phyloP scores from a whole-genome alignment of 1,284 basidiomycete species.

The Athelia psychrophila region DNA sequence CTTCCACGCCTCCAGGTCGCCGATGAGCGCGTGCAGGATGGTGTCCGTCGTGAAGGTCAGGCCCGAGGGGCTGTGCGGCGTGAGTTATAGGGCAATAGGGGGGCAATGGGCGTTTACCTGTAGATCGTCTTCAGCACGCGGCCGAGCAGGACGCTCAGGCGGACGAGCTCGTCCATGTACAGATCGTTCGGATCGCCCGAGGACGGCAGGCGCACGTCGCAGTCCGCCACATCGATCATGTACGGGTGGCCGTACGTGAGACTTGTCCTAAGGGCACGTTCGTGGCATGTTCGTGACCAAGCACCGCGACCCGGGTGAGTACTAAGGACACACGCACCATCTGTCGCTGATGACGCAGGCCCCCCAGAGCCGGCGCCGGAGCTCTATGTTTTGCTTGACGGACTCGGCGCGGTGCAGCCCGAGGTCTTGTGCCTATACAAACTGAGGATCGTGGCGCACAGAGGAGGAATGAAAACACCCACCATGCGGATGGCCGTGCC shows the following conservation, averaged over 20 bases:
- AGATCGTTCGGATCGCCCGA: slow-evolving; percentile 70
- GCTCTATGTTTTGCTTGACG: slow-evolving; percentile 75
- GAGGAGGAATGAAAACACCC: slow-evolving; percentile 21
- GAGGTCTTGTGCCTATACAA: slow-evolving; percentile 80
- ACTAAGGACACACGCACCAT: slow-evolving; percentile 54
- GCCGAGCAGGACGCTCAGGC: slow-evolving; percentile 84
- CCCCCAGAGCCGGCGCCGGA: slow-evolving; percentile 86
- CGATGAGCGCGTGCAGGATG: slow-evolving; percentile 64
- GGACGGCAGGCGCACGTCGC: slow-evolving; percentile 85
- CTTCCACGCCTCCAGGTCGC: slow-evolving; percentile 80
- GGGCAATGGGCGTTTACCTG: no score
- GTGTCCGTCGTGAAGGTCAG: slow-evolving; percentile 80
- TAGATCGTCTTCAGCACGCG: slow-evolving; percentile 90
- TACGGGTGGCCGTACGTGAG: slow-evolving; percentile 82
- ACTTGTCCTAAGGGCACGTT: slow-evolving; percentile 67
- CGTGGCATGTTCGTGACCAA: slow-evolving; percentile 10
- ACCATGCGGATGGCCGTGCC: slow-evolving; percentile 87
- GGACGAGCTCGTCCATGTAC: slow-evolving; percentile 84
- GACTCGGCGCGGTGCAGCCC: slow-evolving; percentile 87
- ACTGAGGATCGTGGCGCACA: not conserved
- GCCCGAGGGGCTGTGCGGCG: slow-evolving; percentile 86
- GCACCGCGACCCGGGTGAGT: slow-evolving; percentile 3
- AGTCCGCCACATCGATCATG: slow-evolving; percentile 92
- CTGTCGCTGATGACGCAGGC: slow-evolving; percentile 89
- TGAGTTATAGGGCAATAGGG: no score